These are phyloP conservation scores for Coemansia sp. DNA, from an alignment of 192 early-diverging fungal genomes.

Conservation along the genomic window DNA sequence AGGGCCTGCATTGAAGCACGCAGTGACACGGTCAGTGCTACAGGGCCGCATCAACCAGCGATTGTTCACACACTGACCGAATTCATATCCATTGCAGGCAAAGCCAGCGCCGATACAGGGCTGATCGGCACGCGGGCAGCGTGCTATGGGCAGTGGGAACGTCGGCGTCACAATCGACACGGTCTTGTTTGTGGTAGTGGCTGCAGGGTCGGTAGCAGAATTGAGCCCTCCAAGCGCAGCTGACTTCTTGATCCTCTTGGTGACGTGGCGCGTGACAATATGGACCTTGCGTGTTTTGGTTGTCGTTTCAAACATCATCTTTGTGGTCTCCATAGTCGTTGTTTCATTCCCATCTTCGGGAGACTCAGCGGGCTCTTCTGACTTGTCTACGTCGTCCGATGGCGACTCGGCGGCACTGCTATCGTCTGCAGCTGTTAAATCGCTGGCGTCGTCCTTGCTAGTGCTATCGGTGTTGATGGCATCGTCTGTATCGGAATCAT, in stretches of 20 bases:
- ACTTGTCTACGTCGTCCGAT: background rate
- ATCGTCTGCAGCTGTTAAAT: background rate
- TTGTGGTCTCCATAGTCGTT: constrained; percentile 36
- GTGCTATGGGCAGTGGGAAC: constrained; percentile 36
- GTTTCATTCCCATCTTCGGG: constrained; percentile 26
- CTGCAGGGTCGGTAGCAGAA: constrained; percentile 1
- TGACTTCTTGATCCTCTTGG: constrained; percentile 10
- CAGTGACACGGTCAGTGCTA: constrained; percentile 37
- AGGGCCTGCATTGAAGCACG: constrained; percentile 43
- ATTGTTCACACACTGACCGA: constrained; percentile 47
- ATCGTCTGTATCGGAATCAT: background rate
- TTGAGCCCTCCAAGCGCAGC: background rate
- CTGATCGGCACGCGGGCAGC: constrained; percentile 38
- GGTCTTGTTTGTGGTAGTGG: constrained; percentile 25
- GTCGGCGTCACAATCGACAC: constrained; percentile 44
- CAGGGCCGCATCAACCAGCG: constrained; percentile 51
- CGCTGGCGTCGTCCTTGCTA: no score
- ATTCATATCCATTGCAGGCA: constrained; percentile 50
- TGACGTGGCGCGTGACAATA: constrained; percentile 25
- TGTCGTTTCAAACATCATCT: constrained; percentile 21
- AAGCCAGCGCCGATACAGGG: constrained; percentile 42
- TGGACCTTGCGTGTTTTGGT: constrained; percentile 36
- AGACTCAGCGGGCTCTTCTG: background rate
- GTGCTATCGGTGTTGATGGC: background rate
- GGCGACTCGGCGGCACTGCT: background rate